Evolutionary conservation across 163 green algal genomes (phyloP), one percentile per base, ranked within the genome.

Genomic region (Scenedesmus sp.): DNA sequence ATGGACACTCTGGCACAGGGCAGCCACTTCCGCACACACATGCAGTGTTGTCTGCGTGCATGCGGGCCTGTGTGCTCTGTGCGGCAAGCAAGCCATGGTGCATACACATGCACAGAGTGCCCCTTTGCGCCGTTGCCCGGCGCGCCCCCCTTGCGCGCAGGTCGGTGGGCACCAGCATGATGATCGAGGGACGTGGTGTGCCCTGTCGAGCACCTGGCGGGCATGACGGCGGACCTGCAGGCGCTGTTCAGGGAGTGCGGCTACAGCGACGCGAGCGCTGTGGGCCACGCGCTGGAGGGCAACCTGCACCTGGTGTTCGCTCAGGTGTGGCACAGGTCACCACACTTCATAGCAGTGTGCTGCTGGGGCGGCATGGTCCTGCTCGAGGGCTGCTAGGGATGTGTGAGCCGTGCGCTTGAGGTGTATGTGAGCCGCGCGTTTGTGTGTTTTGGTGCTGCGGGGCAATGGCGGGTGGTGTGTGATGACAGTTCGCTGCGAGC

Each of bases 171-270:
- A 89, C 85, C 0, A 72, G 44, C 30, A 89, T 89, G 85, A 49
- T 89, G 85, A 89, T 89, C 72, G 85, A 89, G 73, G 68, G 86
- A 91, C 26, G 86, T 91, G 33, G 86, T 91, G 44, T 91, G 86
- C 30, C 86, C 86, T 0, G 86, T 91, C 43, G 86, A 91, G 49
- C 49, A 91, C 73, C 86, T 91, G 73, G 86, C 86, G 22, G 86
- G 68, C 76, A 91, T 91, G 86, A 91, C 86, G 22, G 42, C 33
- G 2, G 86, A 91, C 46, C 73, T 91, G 9, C 79, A 59, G 22
- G 73, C 59, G 12, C 53, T 91, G 43, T 86, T 91, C 51, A 86
- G 16, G 42, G 49, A 91, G 33, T 51, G n/a, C 35, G 86, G 86
- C 33, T 91, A 91, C 53, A 80, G 30, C 15, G 51, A 86, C 37